Evolutionary conservation across 331 rosid genomes (phyloP), one percentile per base, ranked within the genome.

Genomic region (Dryas integrifolia): DNA sequence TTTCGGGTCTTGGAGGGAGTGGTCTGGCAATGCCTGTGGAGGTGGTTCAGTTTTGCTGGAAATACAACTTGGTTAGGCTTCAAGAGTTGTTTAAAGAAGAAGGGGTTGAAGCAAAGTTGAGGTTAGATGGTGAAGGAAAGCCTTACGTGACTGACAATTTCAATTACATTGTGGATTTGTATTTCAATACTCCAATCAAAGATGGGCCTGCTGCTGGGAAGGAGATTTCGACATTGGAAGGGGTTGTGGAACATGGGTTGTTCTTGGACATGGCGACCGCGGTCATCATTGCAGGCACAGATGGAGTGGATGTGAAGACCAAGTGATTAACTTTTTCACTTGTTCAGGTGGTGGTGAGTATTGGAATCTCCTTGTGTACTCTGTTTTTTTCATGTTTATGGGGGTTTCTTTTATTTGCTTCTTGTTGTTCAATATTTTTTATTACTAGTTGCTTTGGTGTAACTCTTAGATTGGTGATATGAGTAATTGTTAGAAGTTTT

Each of bases 31-130:
- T 91, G 97, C 96, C 97, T 0, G 97, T 91, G 55, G 96, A 91
- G 79, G 97, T 91, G 47, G 97, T 91, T 9, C 97, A 91, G 69
- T 91, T 91, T 67, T 91, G 97, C 45, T 91, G 97, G 97, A 91
- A 91, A 60, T 88, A 87, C 69, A 91, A 88, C 26, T 15, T 88
- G 77, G 55, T 74, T 7, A 79, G 97, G 72, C 84, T 91, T 26
- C 87, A 81, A 59, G 91, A 81, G 7, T 46, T 91, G 66, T 91
- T 91, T 48, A 84, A 87, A 53, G 96, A 85, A 9, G 86, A 91
- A 82, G 97, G 96, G 5, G 75, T 67, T 8, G 92, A 91, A 11
- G 91, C 96, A 0, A 89, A 91, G 69, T 64, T 91, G 82, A 85
- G 97, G 63, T 53, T 89, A 73, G 84, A 86, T 5, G 88, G 79